Conservation (phyloP, 257 asterid genomes). For the Nemophila menziesii region DNA sequence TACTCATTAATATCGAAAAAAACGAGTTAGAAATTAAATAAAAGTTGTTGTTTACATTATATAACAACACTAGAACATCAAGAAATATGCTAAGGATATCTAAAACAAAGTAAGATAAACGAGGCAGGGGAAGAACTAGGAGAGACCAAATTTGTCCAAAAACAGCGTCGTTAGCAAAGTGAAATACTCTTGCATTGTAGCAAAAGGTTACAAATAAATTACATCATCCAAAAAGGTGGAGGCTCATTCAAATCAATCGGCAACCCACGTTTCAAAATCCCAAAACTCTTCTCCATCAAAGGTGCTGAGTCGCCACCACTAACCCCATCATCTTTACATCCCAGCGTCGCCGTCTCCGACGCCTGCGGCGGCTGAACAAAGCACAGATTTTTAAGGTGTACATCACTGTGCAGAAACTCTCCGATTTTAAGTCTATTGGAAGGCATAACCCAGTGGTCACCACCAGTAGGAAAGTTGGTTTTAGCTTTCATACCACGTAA, state of each 20-base stretch:
- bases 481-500: constrained; percentile 90
- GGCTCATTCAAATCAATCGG: constrained; percentile 91
- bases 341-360: too few relatives aligned
- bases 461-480: constrained; percentile 69
- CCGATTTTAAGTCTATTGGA: constrained; percentile 37
- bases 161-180: background rate
- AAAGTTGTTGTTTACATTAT: background rate
- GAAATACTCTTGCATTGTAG: constrained; percentile 4
- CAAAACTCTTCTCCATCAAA: constrained; percentile 35
- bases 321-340: constrained; percentile 16
- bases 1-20: background rate
- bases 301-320: constrained; percentile 20
- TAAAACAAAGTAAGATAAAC: too few relatives aligned
- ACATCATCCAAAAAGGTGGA: constrained; percentile 74
- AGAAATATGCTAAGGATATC: constrained; percentile 6
- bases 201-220: background rate
- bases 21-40: background rate
- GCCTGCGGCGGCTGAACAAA: background rate
- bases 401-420: constrained; percentile 48
- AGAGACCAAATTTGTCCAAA: constrained; percentile 1
- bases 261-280: constrained; percentile 70
- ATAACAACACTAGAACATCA: constrained; percentile 3
- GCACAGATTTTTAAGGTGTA: constrained; percentile 22
- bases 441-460: constrained; percentile 46
- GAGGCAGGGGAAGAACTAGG: too few relatives aligned